phyloP scores from a whole-genome alignment of 108 stramenopile genomes.

The Asterionellopsis glacialis region DNA sequence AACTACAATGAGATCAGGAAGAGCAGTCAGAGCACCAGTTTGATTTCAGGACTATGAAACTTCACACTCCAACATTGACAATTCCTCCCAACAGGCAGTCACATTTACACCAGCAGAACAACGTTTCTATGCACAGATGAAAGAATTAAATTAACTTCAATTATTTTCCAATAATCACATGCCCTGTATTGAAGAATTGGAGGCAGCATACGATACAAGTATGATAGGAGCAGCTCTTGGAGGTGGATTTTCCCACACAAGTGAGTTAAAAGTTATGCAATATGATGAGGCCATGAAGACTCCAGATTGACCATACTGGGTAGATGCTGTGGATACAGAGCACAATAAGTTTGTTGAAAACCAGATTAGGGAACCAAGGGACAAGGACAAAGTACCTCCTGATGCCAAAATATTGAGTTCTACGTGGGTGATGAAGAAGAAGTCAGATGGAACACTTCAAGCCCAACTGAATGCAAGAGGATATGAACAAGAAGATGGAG shows the following conservation, averaged over 20 bases:
- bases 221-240: slow-evolving; percentile 31
- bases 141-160: background rate
- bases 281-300: slow-evolving; percentile 30
- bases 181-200: slow-evolving; percentile 7
- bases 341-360: slow-evolving; percentile 24
- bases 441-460: slow-evolving; percentile 27
- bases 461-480: slow-evolving; percentile 31
- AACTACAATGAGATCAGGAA: background rate
- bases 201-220: background rate
- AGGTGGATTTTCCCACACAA: slow-evolving; percentile 29
- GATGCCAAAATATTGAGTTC: slow-evolving; percentile 24
- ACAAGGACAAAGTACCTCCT: slow-evolving; percentile 11
- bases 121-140: background rate
- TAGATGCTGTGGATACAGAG: slow-evolving; percentile 26
- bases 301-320: slow-evolving; percentile 23
- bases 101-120: background rate
- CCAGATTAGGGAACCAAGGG: slow-evolving; percentile 12
- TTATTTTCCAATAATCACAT: slow-evolving; percentile 1
- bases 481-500: slow-evolving; percentile 23
- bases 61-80: background rate
- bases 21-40: background rate
- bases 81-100: background rate
- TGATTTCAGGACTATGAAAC: background rate
- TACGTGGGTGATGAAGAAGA: slow-evolving; percentile 53
- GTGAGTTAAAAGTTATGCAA: slow-evolving; percentile 34